Evolutionary conservation across 768 basidiomycete genomes (phyloP).

Genomic region (Hygrophoropsis aurantiaca): DNA sequence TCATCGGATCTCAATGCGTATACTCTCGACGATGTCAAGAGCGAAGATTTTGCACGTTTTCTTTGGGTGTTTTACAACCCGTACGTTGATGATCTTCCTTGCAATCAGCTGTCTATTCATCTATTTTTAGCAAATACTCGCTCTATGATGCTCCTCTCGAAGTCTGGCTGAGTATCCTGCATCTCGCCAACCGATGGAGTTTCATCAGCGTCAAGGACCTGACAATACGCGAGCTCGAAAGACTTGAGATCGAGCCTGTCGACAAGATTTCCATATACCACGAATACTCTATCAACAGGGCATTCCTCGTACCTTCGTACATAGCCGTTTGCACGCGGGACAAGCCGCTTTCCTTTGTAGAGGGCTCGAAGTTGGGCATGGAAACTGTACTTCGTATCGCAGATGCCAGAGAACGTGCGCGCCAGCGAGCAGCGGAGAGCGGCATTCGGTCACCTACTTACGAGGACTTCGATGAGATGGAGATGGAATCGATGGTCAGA

Average conservation of each 20-base stretch:
- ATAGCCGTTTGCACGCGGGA: constrained; percentile 35
- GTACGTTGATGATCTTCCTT: constrained; percentile 34
- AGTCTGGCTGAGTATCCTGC: constrained; percentile 43
- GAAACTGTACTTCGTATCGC: constrained; percentile 37
- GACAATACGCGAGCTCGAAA: constrained; percentile 39
- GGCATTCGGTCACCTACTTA: constrained; percentile 31
- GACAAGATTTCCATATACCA: constrained; percentile 41
- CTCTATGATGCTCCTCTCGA: constrained; percentile 38
- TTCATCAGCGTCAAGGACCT: constrained; percentile 40
- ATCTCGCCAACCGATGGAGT: constrained; percentile 38
- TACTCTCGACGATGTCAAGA: constrained; percentile 42
- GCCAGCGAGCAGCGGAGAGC: constrained; percentile 29
- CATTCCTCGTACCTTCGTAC: constrained; percentile 37
- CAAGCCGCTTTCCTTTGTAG: constrained; percentile 35
- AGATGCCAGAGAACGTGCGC: constrained; percentile 40
- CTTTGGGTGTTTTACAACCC: constrained; percentile 65
- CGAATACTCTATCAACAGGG: constrained; percentile 29
- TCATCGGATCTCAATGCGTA: constrained; percentile 42
- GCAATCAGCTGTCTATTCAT: neutral
- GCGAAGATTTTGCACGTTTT: constrained; percentile 52
- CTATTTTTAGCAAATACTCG: constrained; percentile 31
- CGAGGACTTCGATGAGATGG: constrained; percentile 28
- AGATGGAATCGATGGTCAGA: constrained; percentile 25
- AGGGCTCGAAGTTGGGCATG: constrained; percentile 42
- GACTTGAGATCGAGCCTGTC: constrained; percentile 32